Conservation (phyloP, 768 basidiomycete species). For the Leccinum boreale region DNA sequence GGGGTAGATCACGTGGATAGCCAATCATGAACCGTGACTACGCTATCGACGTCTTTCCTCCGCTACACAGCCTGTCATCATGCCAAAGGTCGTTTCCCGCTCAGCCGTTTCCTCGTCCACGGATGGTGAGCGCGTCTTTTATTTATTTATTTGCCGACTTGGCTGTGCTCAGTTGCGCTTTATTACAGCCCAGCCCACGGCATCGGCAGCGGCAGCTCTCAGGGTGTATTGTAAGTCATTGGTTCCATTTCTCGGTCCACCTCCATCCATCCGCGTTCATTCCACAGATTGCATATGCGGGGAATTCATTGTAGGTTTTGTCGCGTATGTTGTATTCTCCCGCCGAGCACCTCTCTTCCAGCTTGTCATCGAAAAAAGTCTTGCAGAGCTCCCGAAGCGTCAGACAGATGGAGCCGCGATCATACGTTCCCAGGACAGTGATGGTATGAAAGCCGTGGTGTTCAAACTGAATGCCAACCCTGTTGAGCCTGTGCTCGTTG, state of each 20-base stretch:
- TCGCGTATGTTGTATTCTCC: neutral
- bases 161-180: neutral
- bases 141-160: neutral
- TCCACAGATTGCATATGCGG: slow-evolving; percentile 79
- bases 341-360: slow-evolving; percentile 26
- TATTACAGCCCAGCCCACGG: slow-evolving; percentile 66
- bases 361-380: slow-evolving; percentile 80
- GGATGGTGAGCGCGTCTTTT: slow-evolving; percentile 52
- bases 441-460: slow-evolving; percentile 54
- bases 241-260: slow-evolving; percentile 5
- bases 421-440: slow-evolving; percentile 68
- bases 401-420: slow-evolving; percentile 80
- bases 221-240: slow-evolving; percentile 73
- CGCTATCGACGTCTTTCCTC: neutral
- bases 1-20: slow-evolving; percentile 26
- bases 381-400: slow-evolving; percentile 65
- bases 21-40: neutral
- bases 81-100: slow-evolving; percentile 92
- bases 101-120: slow-evolving; percentile 87
- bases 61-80: slow-evolving; percentile 27
- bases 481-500: slow-evolving; percentile 68
- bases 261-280: slow-evolving; percentile 13
- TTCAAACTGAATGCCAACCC: slow-evolving; percentile 85
- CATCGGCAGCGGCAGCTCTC: slow-evolving; percentile 72
- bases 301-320: slow-evolving; percentile 72